A percentile compares a stretch with the other conserved stretches of the same genome.
Conservation (phyloP, 2,329 filamentous ascomycete genomes). For the Monosporascus sp. region DNA sequence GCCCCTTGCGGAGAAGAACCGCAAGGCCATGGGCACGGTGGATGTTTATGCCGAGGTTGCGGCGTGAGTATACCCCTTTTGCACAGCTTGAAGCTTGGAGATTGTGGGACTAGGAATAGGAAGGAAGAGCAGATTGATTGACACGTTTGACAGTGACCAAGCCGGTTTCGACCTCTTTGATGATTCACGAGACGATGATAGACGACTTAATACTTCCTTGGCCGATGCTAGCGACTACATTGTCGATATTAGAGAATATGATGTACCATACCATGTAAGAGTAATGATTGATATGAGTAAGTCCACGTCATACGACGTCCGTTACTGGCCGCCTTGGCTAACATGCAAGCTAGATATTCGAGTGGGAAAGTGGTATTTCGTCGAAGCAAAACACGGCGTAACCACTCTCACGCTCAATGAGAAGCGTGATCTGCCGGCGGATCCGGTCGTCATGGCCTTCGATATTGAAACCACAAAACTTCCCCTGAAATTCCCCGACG, state of each 20-base stretch:
- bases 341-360: conserved; percentile 64
- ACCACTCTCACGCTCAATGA: conserved; percentile 80
- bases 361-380: conserved; percentile 94
- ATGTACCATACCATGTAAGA: conserved; percentile 98
- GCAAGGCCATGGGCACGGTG: conserved; percentile 92
- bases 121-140: conserved; percentile 1
- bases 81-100: too few relatives aligned
- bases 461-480: conserved; percentile 98
- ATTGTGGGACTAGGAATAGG: neutral
- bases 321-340: neutral
- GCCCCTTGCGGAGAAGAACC: conserved; percentile 93
- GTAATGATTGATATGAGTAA: conserved; percentile 91
- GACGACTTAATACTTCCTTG: conserved; percentile 68
- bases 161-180: conserved; percentile 84
- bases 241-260: conserved; percentile 97
- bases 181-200: conserved; percentile 73
- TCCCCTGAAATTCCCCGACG: conserved; percentile 93
- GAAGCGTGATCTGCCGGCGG: conserved; percentile 81
- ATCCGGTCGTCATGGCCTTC: conserved; percentile 97
- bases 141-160: conserved; percentile 22
- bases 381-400: conserved; percentile 87
- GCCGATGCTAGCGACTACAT: conserved; percentile 93
- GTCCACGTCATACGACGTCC: neutral
- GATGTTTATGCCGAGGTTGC: conserved; percentile 97
- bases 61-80: conserved; percentile 49